phyloP scores from a whole-genome alignment of 176 grass and related monocot species.

The Tillandsia leiboldiana region DNA sequence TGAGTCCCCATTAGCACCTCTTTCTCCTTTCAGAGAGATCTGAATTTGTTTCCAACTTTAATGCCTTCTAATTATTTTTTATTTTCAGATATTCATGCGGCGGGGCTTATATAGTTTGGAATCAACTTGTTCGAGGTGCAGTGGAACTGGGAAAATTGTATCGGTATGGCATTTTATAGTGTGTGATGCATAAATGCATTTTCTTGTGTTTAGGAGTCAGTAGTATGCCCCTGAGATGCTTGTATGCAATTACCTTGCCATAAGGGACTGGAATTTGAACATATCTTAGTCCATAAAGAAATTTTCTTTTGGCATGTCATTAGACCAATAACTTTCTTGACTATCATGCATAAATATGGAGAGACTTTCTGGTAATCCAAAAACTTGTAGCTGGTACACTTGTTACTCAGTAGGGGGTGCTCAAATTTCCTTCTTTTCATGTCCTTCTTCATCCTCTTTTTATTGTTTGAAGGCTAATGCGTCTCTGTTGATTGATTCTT shows the following conservation, averaged over 20 bases:
- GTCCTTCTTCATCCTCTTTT: conserved; percentile 4
- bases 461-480: background rate
- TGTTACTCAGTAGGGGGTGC: background rate
- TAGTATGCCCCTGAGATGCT: background rate
- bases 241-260: background rate
- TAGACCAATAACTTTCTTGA: background rate
- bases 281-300: too few relatives aligned
- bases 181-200: conserved; percentile 1
- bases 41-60: conserved; percentile 11
- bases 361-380: background rate
- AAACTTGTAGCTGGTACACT: background rate
- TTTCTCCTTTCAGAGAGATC: conserved; percentile 1
- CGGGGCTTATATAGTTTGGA: conserved; percentile 49
- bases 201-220: background rate
- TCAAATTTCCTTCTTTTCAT: background rate
- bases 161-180: conserved; percentile 35
- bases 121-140: conserved; percentile 48
- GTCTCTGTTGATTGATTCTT: conserved; percentile 1
- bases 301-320: too few relatives aligned
- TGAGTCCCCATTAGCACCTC: conserved; percentile 28
- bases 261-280: too few relatives aligned
- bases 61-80: conserved; percentile 19
- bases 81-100: conserved; percentile 46
- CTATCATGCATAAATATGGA: background rate
- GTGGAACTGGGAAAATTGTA: conserved; percentile 66